These are phyloP conservation scores for Debaryomyces castellii DNA, from an alignment of 805 yeast species.

Conservation along the genomic window DNA sequence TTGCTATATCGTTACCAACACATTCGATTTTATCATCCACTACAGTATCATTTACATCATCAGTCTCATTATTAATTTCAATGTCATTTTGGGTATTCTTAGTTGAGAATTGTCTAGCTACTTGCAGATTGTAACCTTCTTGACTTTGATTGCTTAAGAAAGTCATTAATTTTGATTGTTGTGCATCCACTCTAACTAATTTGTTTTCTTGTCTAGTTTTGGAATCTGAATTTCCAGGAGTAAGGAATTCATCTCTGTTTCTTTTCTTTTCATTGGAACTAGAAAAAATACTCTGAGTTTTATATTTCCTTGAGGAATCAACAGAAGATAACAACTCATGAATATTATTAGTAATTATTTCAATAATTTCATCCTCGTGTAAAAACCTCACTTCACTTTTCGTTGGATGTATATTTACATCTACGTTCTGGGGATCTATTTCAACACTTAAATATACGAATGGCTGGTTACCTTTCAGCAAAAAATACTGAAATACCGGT, in stretches of 20 bases:
- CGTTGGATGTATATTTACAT: conserved; percentile 95
- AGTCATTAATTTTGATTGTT: conserved; percentile 42
- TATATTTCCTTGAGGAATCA: conserved; percentile 69
- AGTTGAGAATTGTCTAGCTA: neutral
- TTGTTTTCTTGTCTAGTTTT: conserved; percentile 58
- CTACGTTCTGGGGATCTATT: conserved; percentile 69
- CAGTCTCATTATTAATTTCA: neutral
- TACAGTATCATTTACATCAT: neutral
- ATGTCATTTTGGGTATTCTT: neutral
- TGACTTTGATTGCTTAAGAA: conserved; percentile 6
- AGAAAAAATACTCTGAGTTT: conserved; percentile 55
- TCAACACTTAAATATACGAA: conserved; percentile 74
- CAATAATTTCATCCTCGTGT: conserved; percentile 82
- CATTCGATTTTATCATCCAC: neutral
- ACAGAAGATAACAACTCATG: conserved; percentile 51
- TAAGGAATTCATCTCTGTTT: neutral
- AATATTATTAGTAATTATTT: conserved; percentile 48
- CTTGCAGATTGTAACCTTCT: conserved; percentile 1
- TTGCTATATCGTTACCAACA: neutral
- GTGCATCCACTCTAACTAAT: conserved; percentile 69
- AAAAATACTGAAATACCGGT: conserved; percentile 58
- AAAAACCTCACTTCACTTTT: conserved; percentile 88
- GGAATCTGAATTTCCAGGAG: conserved; percentile 13
- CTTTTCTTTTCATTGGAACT: conserved; percentile 2
- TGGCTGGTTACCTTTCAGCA: conserved; percentile 76